Evolutionary conservation across 2,329 filamentous ascomycete genomes (phyloP).

Genomic region (Hypoxylon sp.): DNA sequence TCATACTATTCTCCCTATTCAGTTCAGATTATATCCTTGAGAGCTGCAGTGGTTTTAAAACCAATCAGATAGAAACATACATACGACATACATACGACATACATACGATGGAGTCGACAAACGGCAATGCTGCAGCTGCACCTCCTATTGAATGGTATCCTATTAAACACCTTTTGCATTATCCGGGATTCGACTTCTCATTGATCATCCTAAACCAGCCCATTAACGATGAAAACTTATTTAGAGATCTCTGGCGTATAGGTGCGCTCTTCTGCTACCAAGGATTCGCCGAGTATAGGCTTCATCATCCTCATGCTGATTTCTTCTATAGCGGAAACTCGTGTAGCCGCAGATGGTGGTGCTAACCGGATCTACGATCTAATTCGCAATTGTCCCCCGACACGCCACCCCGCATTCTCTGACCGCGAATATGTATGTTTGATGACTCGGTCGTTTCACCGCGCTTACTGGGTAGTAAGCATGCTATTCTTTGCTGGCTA

Average conservation of each 20-base stretch:
- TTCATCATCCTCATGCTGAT: too few species aligned
- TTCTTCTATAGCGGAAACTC: slow-evolving; percentile 62
- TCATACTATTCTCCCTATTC: too few species aligned
- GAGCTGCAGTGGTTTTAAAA: not conserved
- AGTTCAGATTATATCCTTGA: too few species aligned
- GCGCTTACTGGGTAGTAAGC: too few species aligned
- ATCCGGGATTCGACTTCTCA: slow-evolving; percentile 51
- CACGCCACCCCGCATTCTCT: slow-evolving; percentile 10
- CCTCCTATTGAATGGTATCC: slow-evolving; percentile 51
- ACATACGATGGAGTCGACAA: slow-evolving; percentile 20
- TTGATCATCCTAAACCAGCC: slow-evolving; percentile 70
- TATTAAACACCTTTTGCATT: slow-evolving; percentile 38
- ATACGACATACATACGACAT: too few species aligned
- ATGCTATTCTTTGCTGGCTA: too few species aligned
- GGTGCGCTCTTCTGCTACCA: slow-evolving; percentile 30
- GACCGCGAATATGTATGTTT: slow-evolving; percentile 20
- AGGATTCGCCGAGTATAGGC: not conserved
- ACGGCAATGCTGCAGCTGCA: not conserved
- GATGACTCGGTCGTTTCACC: too few species aligned
- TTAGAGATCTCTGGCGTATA: slow-evolving; percentile 43
- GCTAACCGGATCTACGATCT: slow-evolving; percentile 75
- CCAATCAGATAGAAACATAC: too few species aligned
- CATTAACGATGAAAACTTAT: slow-evolving; percentile 49
- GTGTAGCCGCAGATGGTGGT: slow-evolving; percentile 89
- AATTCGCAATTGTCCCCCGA: slow-evolving; percentile 18